Base-by-base conservation (phyloP, 495 filamentous ascomycete species). In the Trichoderma gamsii region DNA sequence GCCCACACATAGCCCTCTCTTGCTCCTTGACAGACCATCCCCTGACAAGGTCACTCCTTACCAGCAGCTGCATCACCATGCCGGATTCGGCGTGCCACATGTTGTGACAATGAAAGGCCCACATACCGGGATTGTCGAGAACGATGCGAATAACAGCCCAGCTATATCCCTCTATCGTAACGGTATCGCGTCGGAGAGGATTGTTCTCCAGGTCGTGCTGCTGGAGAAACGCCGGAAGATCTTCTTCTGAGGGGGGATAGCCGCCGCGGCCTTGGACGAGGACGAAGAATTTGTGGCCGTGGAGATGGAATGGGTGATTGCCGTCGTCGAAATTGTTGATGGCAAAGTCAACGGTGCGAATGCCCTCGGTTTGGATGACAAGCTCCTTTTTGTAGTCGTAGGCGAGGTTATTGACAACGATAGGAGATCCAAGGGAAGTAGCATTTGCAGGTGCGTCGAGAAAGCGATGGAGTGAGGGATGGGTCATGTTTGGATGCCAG, bases 311-410 rank as follows among this genome's bases (percentile, higher is more conserved):
- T 25, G 77, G 77, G 65, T 76, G 75, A 9, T 64, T 83, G 61
- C 86, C 87, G 0, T 79, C 71, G 70, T 91, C 88, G 21, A 81
- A 71, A 72, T 92, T 93, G 80, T 91, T 91, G 29, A 92, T 67
- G 38, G 89, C 56, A 29, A 61, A 32, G 56, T 61, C 56, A 18
- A 61, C 35, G 25, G 56, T 61, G 25, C 56, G 56, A 11, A 61
- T 61, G 56, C 56, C 56, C 25, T 61, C 23, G 13, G 56, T 61
- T 9, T 61, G 56, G 25, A 76, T 29, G 27, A 61, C 25, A 21
- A 93, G 85, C 61, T 93, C 87, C 46, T 92, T 82, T 5, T 90
- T 77, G 13, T 89, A 77, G 51, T 80, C 79, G 56, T 87, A 82
- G 0, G 82, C 75, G 0, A 91, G 76, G 69, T 90, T 82, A 23